Base-by-base conservation (phyloP, 345 rosid genomes). In the Dipteronia sinensis region DNA sequence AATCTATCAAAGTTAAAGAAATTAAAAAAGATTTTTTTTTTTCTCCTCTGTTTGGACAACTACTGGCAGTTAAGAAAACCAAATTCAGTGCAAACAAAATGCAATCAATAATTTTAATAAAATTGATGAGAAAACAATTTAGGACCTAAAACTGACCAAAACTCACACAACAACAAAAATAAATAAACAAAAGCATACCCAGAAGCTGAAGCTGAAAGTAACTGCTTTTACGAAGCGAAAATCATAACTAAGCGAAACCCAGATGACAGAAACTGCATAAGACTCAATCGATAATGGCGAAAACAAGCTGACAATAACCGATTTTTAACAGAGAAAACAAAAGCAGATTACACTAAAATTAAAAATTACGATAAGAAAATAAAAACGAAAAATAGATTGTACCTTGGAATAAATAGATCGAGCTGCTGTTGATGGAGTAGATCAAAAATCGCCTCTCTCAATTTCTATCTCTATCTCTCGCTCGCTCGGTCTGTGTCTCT, bases 361-460 rank as follows among this genome's bases (percentile, higher is more conserved):
- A 20, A 23, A 62, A 73, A 22, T 40, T 23, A 44, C 9, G 10
- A 17, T 12, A 46, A 46, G 67, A 10, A 40, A 58, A 42, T 20
- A 8, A 9, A 25, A n/a, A 44, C 42, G 11, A 40, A 55, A 71
- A 63, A 25, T 61, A 10, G 16, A 73, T 61, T 23, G 42, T 44
- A 44, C 77, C 68, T 63, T 62, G 7, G 11, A 23, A 8, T 1
- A 22, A 25, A 73, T 27, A 73, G 77, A 73, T 73, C 77, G 77
- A 62, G 58, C 42, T 44, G 68, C 68, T 44, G 68, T n/a, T 10
- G 69, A 63, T 27, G 25, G 10, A 62, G 16, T 46, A 42, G 77
- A 73, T 73, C 69, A 63, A 63, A 63, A 73, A 44, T 44, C 73
- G 22, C 49, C 42, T 59, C 53, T 63, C 6, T 25, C 40, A 61